Evolutionary conservation across 2,329 filamentous ascomycete genomes (phyloP).

Genomic region (Talaromyces sp.): DNA sequence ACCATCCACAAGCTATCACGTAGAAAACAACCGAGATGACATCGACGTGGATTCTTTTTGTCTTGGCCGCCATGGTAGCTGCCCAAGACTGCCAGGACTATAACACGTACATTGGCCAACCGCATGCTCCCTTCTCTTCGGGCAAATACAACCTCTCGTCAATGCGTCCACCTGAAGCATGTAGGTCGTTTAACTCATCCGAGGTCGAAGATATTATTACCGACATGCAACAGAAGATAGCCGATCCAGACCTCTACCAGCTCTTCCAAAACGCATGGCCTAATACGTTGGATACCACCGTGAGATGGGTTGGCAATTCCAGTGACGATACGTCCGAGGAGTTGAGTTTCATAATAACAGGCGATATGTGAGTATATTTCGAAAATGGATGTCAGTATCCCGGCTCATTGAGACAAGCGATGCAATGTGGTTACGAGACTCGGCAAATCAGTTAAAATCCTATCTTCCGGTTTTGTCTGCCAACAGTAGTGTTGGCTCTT

Average conservation of each 20-base stretch:
- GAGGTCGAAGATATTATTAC: not conserved
- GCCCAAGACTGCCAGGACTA: too few species aligned
- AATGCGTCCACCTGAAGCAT: not conserved
- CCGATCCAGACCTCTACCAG: not conserved
- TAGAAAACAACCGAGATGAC: too few species aligned
- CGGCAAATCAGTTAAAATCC: not conserved
- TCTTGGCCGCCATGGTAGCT: too few species aligned
- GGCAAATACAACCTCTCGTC: not conserved
- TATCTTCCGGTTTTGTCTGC: not conserved
- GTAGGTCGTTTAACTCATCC: not conserved
- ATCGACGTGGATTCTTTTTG: too few species aligned
- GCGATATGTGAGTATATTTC: not conserved
- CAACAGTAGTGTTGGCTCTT: not conserved
- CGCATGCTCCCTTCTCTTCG: not conserved
- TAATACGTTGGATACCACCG: not conserved
- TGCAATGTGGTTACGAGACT: constrained; percentile 1
- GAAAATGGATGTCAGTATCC: too few species aligned
- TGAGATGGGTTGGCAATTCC: not conserved
- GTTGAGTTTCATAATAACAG: not conserved
- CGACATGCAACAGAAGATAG: not conserved
- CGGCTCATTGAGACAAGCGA: not conserved
- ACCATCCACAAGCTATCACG: too few species aligned
- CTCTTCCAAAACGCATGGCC: not conserved
- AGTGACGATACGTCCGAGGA: not conserved
- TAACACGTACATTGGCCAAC: too few species aligned